Conservation (phyloP, 371 early-diverging fungal genomes). For the Fennellomyces sp. region DNA sequence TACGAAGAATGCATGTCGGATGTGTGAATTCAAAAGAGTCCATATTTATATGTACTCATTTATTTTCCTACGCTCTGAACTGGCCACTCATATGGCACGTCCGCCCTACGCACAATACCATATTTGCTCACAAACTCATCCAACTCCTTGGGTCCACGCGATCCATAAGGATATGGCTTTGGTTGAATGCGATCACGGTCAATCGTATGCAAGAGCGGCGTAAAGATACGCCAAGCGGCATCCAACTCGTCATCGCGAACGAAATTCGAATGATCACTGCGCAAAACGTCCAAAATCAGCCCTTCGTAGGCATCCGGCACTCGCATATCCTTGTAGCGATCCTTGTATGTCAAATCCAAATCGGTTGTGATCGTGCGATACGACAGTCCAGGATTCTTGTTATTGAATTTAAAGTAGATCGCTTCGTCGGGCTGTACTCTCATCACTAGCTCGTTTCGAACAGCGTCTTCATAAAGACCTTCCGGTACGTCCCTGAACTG, state of each 20-base stretch:
- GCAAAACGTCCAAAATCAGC: constrained; percentile 87
- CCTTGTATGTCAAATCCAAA: constrained; percentile 89
- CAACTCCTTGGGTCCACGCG: constrained; percentile 84
- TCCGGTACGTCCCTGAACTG: constrained; percentile 93
- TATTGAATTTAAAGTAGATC: constrained; percentile 96
- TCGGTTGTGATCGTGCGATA: constrained; percentile 79
- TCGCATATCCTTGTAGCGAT: constrained; percentile 79
- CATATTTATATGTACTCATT: too few relatives aligned
- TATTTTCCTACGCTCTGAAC: constrained; percentile 21
- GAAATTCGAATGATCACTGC: constrained; percentile 95
- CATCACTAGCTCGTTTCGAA: constrained; percentile 94
- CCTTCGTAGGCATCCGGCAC: constrained; percentile 98
- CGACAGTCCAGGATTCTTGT: constrained; percentile 88
- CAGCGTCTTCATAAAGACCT: constrained; percentile 59
- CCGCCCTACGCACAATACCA: constrained; percentile 54
- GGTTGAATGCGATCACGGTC: constrained; percentile 73
- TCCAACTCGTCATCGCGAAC: constrained; percentile 96
- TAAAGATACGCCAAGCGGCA: constrained; percentile 97
- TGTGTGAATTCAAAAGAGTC: too few relatives aligned
- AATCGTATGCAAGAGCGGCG: constrained; percentile 91
- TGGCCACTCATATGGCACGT: constrained; percentile 26
- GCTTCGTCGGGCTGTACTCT: constrained; percentile 96
- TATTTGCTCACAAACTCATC: constrained; percentile 73
- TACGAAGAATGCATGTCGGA: too few relatives aligned
- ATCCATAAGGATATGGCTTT: constrained; percentile 82